Evolutionary conservation across 2,329 filamentous ascomycete genomes (phyloP).

Genomic region (Beauveria medogensis): DNA sequence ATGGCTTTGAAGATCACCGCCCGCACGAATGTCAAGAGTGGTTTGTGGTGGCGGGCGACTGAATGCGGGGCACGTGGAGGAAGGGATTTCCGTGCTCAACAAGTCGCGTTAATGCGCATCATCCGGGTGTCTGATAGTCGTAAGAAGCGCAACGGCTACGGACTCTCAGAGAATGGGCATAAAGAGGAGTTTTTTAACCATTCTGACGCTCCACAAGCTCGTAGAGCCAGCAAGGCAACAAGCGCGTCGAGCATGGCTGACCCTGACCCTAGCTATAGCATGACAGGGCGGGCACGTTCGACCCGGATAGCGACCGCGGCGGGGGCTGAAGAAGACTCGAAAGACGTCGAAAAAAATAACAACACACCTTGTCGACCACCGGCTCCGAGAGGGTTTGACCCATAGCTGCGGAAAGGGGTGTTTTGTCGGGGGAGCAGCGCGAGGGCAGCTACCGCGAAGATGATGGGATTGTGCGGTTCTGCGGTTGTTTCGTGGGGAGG

Average conservation of each 20-base stretch:
- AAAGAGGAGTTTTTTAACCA: neutral
- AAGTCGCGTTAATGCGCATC: neutral
- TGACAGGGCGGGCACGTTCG: neutral
- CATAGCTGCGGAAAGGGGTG: slow-evolving; percentile 47
- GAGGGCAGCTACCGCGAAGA: slow-evolving; percentile 12
- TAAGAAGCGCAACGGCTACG: neutral
- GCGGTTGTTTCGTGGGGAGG: slow-evolving; percentile 6
- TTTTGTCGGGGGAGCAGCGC: slow-evolving; percentile 9
- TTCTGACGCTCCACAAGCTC: neutral
- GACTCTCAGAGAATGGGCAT: neutral
- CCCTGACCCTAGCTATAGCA: neutral
- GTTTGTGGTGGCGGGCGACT: slow-evolving; percentile 2
- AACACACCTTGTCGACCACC: slow-evolving; percentile 88
- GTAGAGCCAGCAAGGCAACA: neutral
- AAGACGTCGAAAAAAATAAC: slow-evolving; percentile 1
- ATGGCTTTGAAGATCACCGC: neutral
- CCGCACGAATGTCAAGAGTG: neutral
- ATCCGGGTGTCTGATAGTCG: neutral
- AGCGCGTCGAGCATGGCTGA: neutral
- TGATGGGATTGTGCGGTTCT: slow-evolving; percentile 7
- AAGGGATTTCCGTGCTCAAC: slow-evolving; percentile 10
- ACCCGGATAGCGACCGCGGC: neutral
- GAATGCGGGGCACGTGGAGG: slow-evolving; percentile 12
- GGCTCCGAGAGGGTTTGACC: slow-evolving; percentile 99
- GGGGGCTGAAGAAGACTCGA: neutral